Evolutionary conservation across 192 early-diverging fungal genomes (phyloP).

Genomic region (Linnemannia schmuckeri): DNA sequence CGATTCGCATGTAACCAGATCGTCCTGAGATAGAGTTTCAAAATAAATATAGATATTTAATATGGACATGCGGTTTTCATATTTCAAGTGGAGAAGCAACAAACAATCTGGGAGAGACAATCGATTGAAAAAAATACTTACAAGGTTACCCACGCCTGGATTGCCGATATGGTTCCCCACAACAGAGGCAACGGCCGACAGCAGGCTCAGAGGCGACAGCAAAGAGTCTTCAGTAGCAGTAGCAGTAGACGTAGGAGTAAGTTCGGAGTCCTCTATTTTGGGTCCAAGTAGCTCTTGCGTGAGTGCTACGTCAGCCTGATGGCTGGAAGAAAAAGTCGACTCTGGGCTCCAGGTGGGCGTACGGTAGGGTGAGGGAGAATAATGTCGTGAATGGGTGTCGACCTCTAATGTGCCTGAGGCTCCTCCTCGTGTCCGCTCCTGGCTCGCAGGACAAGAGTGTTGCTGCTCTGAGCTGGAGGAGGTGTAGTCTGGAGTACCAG

Average conservation of each 20-base stretch:
- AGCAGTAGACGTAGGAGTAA: not conserved
- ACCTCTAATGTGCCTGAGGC: not conserved
- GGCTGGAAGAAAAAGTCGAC: not conserved
- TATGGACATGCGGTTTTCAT: not conserved
- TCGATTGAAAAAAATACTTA: not conserved
- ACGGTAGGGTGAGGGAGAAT: not conserved
- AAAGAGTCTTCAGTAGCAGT: not conserved
- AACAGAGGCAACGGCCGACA: not conserved
- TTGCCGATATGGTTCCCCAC: not conserved
- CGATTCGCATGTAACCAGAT: slow-evolving; percentile 2
- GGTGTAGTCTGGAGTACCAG: not conserved
- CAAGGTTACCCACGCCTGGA: slow-evolving; percentile 1
- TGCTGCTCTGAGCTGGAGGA: not conserved
- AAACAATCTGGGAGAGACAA: not conserved
- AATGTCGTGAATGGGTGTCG: not conserved
- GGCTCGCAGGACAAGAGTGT: not conserved
- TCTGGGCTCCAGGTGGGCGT: slow-evolving; percentile 4
- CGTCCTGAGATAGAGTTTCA: not conserved
- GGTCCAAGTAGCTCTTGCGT: not conserved
- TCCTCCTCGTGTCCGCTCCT: not conserved
- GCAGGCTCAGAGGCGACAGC: not conserved
- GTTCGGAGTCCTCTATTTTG: not conserved
- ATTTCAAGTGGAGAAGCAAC: too few species aligned
- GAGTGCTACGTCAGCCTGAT: not conserved
- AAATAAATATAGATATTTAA: not conserved